Percentiles rank a stretch among this genome's conserved stretches.
Conservation (phyloP, 2,329 filamentous ascomycete genomes). For the Fusarium sp. region DNA sequence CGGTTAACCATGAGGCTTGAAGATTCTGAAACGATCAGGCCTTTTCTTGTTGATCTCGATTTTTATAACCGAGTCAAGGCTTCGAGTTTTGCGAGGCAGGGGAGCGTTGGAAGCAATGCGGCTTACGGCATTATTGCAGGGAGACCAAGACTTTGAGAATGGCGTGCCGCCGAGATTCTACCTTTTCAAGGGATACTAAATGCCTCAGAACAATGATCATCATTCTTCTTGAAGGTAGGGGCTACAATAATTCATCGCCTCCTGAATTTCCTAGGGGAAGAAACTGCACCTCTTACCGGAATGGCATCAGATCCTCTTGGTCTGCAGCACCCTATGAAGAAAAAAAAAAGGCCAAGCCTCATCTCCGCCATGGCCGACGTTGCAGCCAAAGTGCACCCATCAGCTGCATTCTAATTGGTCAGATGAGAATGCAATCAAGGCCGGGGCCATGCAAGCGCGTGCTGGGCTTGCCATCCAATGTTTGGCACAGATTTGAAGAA, state of each 20-base stretch:
- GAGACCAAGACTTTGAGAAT: constrained; percentile 3
- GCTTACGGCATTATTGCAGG: constrained; percentile 2
- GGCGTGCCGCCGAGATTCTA: neutral
- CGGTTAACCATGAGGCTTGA: neutral
- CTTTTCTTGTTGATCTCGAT: neutral
- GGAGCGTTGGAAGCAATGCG: neutral
- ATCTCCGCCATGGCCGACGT: constrained; percentile 21
- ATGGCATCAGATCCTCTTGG: neutral
- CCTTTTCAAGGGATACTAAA: constrained; percentile 4
- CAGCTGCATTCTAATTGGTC: constrained; percentile 17
- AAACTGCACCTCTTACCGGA: neutral
- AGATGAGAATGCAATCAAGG: constrained; percentile 9
- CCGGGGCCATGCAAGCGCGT: constrained; percentile 26
- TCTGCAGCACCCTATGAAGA: neutral
- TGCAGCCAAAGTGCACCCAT: constrained; percentile 20
- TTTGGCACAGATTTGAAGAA: neutral
- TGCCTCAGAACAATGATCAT: neutral
- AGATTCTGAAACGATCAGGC: neutral
- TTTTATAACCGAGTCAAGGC: neutral
- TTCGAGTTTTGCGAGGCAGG: neutral
- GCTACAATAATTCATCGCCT: neutral
- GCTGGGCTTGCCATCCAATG: constrained; percentile 21
- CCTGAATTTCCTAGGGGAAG: neutral
- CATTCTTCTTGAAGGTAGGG: neutral
- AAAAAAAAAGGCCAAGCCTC: constrained; percentile 22